Base-by-base conservation (phyloP, 495 filamentous ascomycete species). In the Bathelium albidoporum region DNA sequence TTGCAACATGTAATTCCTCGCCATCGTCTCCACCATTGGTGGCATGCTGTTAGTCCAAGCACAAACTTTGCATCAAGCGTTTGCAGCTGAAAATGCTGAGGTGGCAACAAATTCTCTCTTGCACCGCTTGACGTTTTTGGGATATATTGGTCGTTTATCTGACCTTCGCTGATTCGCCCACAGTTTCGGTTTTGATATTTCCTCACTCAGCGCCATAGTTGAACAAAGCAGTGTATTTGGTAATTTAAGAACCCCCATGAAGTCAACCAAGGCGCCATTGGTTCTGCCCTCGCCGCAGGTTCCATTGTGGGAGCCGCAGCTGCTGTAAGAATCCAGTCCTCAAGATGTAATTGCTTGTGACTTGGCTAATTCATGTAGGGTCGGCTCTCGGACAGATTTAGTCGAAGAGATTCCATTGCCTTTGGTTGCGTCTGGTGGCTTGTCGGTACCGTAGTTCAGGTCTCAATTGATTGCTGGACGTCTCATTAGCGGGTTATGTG, bases 191-290 rank as follows among this genome's bases (percentile, higher is more conserved):
- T 87, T 86, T 72, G 84, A 85, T 72, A 85, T 86, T 64, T 84
- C 81, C 52, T 88, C 85, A 36, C 89, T 90, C 82, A 83, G 80
- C 55, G 88, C 87, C 69, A 88, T 88, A 72, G 82, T 90, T 69
- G 83, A 83, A 87, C 87, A 16, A 65, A 81, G 2, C 86, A 89
- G 68, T 91, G 90, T 69, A 77, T 83, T 59, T 73, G 80, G 1
- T 89, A 82, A 69, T 89, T 90, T 73, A 72, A 83, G 72, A 79
- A 84, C 64, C 87, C 86, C 0, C 75, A 85, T 31, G 84, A 81
- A 9, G 73, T 84, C 53, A 76, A 80, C 16, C 85, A 89, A 72
- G 87, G 86, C 65, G 78, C 82, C 71, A 87, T 87, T 70, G 82
- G 79, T 10, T 81, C 82, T 44, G 85, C 86, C 36, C 80, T 89